Percentiles rank a stretch among this genome's conserved stretches.
phyloP scores from a whole-genome alignment of 495 filamentous ascomycete species.

The Collariella sp. region DNA sequence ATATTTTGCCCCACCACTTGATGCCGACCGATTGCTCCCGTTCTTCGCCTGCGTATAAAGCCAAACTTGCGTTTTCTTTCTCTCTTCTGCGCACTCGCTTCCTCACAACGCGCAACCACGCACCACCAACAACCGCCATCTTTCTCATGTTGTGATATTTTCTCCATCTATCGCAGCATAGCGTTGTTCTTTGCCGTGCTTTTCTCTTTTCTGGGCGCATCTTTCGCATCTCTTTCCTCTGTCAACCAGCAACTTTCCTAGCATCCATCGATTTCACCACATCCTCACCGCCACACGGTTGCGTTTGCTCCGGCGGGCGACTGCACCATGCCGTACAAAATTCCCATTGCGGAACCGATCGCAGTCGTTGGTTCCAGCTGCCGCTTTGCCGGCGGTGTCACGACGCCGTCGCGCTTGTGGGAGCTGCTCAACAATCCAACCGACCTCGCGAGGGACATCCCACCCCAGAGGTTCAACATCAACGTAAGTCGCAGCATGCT shows the following conservation, averaged over 20 bases:
- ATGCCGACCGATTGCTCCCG: too few species aligned
- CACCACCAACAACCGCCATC: background rate
- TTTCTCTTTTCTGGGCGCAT: background rate
- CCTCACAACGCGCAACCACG: background rate
- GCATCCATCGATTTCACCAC: background rate
- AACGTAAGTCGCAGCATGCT: slow-evolving; percentile 13
- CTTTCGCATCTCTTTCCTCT: background rate
- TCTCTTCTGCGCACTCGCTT: background rate
- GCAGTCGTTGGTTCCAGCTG: slow-evolving; percentile 53
- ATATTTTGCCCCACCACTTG: too few species aligned
- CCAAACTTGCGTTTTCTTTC: background rate
- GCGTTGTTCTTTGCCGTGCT: background rate
- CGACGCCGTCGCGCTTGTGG: slow-evolving; percentile 48
- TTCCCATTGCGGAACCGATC: slow-evolving; percentile 41
- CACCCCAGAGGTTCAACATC: slow-evolving; percentile 43
- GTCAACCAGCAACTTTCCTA: background rate
- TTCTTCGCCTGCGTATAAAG: background rate
- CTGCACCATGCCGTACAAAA: slow-evolving; percentile 28
- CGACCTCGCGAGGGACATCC: slow-evolving; percentile 40
- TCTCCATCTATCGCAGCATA: background rate
- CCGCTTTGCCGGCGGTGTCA: slow-evolving; percentile 49
- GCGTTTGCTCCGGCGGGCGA: background rate
- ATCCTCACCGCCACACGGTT: background rate
- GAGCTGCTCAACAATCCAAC: slow-evolving; percentile 26
- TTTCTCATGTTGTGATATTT: background rate